Evolutionary conservation across 495 filamentous ascomycete species (phyloP).

Genomic region (Aspergillus olivimuriae): DNA sequence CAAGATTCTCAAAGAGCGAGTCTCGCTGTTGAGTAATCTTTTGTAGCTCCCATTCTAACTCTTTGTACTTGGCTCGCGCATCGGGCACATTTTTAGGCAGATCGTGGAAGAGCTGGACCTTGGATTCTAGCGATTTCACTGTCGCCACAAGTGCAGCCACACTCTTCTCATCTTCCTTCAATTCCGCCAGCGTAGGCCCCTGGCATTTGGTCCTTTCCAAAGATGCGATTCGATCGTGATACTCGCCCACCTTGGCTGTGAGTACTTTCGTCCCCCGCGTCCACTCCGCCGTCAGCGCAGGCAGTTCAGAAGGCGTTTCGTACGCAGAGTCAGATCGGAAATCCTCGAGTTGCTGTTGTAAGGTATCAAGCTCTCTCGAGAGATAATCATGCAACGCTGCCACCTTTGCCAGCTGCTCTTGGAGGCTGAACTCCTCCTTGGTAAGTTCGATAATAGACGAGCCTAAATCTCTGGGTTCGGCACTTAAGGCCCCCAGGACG

Average conservation of each 20-base stretch:
- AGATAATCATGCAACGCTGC: conserved; percentile 49
- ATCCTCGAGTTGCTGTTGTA: conserved; percentile 31
- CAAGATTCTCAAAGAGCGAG: conserved; percentile 57
- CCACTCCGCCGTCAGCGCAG: conserved; percentile 55
- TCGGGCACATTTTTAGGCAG: conserved; percentile 62
- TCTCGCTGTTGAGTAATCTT: conserved; percentile 55
- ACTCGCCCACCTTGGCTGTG: conserved; percentile 51
- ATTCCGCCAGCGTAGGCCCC: conserved; percentile 42
- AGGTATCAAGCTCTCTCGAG: conserved; percentile 29
- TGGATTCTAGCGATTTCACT: conserved; percentile 46
- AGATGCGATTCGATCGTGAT: conserved; percentile 42
- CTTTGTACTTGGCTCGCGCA: conserved; percentile 60
- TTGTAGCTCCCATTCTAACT: conserved; percentile 53
- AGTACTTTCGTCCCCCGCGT: conserved; percentile 55
- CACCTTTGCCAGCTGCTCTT: conserved; percentile 44
- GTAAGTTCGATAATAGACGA: conserved; percentile 39
- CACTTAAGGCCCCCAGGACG: conserved; percentile 27
- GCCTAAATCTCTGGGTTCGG: conserved; percentile 28
- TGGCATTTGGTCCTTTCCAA: conserved; percentile 30
- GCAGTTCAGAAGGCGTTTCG: conserved; percentile 42
- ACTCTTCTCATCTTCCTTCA: conserved; percentile 43
- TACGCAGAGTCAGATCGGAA: conserved; percentile 43
- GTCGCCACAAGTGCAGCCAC: conserved; percentile 23
- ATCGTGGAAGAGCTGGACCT: conserved; percentile 54
- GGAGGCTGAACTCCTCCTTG: conserved; percentile 32